Conservation (phyloP, 306 rosid genomes). For the Pyrus communis region DNA sequence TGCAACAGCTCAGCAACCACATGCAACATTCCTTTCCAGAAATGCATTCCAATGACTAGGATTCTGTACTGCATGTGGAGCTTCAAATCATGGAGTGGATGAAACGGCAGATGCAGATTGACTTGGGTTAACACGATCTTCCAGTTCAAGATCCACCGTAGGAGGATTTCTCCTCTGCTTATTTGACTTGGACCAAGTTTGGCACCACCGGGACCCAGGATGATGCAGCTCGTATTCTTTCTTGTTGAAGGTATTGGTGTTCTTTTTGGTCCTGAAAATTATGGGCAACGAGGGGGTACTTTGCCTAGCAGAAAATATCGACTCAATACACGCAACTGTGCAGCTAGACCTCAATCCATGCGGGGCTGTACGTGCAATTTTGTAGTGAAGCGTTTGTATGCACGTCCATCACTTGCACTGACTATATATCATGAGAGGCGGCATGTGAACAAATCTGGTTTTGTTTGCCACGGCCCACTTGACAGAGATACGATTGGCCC, state of each 20-base stretch:
- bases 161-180: constrained; percentile 72
- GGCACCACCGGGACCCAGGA: constrained; percentile 68
- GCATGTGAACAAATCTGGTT: constrained; percentile 83
- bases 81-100: no score
- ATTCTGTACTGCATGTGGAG: no score
- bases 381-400: constrained; percentile 82
- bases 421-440: constrained; percentile 71
- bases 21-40: no score
- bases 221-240: constrained; percentile 61
- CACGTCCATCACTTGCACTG: constrained; percentile 80
- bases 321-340: no score
- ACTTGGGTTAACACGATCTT: no score
- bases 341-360: constrained; percentile 99
- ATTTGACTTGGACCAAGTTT: constrained; percentile 84
- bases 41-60: no score
- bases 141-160: constrained; percentile 78
- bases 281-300: constrained; percentile 85
- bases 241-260: constrained; percentile 80
- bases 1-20: no score
- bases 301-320: constrained; percentile 95
- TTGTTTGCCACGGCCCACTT: constrained; percentile 90
- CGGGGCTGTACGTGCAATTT: constrained; percentile 92
- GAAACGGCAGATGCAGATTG: no score
- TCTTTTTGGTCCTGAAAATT: constrained; percentile 93
- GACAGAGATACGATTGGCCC: constrained; percentile 97